A percentile compares a stretch with the other conserved stretches of the same genome.
Conservation (phyloP, 2,329 filamentous ascomycete species). For the Sphaerulina vaccinii region DNA sequence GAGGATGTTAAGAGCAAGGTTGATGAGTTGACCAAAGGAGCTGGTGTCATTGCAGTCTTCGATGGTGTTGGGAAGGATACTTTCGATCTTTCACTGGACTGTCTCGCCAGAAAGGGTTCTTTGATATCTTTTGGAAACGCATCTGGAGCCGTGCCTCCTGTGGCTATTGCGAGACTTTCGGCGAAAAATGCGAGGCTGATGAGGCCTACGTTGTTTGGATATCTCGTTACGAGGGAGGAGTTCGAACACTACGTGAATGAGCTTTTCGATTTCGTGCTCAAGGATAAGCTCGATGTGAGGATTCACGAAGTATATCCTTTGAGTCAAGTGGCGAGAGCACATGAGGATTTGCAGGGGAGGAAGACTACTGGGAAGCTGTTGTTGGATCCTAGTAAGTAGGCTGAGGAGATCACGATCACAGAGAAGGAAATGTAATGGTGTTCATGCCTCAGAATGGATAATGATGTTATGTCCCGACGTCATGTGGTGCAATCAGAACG, state of each 20-base stretch:
- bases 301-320: constrained; percentile 78
- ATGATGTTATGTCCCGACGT: too few species aligned
- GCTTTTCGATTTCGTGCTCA: constrained; percentile 69
- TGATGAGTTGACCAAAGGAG: constrained; percentile 66
- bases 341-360: constrained; percentile 75
- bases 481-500: too few species aligned
- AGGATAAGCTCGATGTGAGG: constrained; percentile 67
- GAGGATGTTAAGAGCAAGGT: constrained; percentile 61
- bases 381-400: constrained; percentile 55
- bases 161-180: constrained; percentile 59
- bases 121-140: constrained; percentile 81
- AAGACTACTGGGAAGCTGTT: constrained; percentile 83
- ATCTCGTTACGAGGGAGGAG: constrained; percentile 68
- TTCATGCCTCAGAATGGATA: too few species aligned
- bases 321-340: constrained; percentile 68
- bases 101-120: constrained; percentile 72
- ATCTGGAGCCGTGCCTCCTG: constrained; percentile 72
- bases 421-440: too few species aligned
- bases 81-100: constrained; percentile 74
- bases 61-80: constrained; percentile 84
- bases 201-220: constrained; percentile 71
- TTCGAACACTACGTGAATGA: constrained; percentile 68
- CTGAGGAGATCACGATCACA: too few species aligned
- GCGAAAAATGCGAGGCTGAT: constrained; percentile 76
- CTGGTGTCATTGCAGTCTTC: constrained; percentile 75